These are phyloP conservation scores for Vachellia collinsii DNA, from an alignment of 306 rosid species.

Conservation along the genomic window DNA sequence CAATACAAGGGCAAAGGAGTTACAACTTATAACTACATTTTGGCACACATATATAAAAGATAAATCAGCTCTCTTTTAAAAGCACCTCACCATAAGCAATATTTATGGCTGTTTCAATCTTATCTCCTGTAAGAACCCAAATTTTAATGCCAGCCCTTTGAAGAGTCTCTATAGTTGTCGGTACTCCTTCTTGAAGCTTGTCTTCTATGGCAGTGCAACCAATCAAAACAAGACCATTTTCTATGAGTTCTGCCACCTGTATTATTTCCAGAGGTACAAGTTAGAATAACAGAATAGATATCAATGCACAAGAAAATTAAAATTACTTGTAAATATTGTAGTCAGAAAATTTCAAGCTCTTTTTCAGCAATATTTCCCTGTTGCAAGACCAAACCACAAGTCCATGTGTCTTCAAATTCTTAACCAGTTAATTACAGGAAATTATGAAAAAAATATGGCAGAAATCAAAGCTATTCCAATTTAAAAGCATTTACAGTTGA, in stretches of 20 bases:
- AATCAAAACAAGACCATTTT: slow-evolving; percentile 59
- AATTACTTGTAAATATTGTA: background rate
- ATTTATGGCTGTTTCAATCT: slow-evolving; percentile 79
- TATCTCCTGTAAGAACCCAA: slow-evolving; percentile 79
- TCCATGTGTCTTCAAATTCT: background rate
- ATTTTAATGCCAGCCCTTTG: slow-evolving; percentile 75
- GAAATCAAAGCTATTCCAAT: background rate
- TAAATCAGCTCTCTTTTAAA: slow-evolving; percentile 9
- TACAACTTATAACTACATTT: background rate
- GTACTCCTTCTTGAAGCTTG: slow-evolving; percentile 86
- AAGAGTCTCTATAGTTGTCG: slow-evolving; percentile 67
- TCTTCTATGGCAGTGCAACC: slow-evolving; percentile 81
- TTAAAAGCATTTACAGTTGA: background rate
- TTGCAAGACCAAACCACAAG: background rate
- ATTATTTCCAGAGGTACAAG: slow-evolving; percentile 27
- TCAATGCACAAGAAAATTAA: background rate
- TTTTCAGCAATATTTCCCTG: background rate
- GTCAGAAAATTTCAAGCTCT: background rate
- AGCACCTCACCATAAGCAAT: slow-evolving; percentile 67
- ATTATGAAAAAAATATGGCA: background rate
- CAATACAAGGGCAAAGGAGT: background rate
- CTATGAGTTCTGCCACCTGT: slow-evolving; percentile 76
- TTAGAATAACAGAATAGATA: background rate
- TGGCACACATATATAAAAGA: background rate
- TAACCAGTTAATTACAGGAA: background rate